Conservation (phyloP, 306 rosid genomes). For the Gastrolobium villosum region DNA sequence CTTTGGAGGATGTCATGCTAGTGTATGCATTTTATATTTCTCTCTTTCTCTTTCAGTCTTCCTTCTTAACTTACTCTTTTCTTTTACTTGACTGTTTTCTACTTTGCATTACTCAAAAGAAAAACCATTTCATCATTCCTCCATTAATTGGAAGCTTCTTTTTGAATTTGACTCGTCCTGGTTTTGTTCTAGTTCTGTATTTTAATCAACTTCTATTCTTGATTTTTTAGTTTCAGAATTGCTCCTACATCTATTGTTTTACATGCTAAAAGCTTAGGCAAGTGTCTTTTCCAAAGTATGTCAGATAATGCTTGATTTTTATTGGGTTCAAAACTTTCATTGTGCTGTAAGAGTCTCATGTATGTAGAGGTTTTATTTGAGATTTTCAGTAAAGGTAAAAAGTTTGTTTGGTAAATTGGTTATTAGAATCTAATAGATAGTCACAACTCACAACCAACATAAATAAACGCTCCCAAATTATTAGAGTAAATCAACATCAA, state of each 20-base stretch:
- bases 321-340: constrained; percentile 6
- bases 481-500: no score
- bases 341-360: neutral
- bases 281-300: constrained; percentile 24
- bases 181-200: constrained; percentile 9
- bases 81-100: constrained; percentile 38
- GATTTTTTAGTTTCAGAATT: neutral
- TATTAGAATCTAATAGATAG: constrained; percentile 7
- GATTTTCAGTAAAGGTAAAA: constrained; percentile 13
- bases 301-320: constrained; percentile 23
- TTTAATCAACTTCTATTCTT: constrained; percentile 3
- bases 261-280: neutral
- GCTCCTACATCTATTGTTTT: constrained; percentile 10
- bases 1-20: constrained; percentile 92
- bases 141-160: neutral
- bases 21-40: constrained; percentile 69
- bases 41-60: neutral
- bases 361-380: constrained; percentile 11
- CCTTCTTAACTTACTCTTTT: constrained; percentile 30
- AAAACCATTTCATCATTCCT: constrained; percentile 23
- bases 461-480: neutral
- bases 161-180: constrained; percentile 3
- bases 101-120: constrained; percentile 18
- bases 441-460: constrained; percentile 16
- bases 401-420: constrained; percentile 6